Evolutionary conservation across 768 basidiomycete species (phyloP), one percentile per base, ranked within the genome.

Genomic region (Phallus indusiatus): DNA sequence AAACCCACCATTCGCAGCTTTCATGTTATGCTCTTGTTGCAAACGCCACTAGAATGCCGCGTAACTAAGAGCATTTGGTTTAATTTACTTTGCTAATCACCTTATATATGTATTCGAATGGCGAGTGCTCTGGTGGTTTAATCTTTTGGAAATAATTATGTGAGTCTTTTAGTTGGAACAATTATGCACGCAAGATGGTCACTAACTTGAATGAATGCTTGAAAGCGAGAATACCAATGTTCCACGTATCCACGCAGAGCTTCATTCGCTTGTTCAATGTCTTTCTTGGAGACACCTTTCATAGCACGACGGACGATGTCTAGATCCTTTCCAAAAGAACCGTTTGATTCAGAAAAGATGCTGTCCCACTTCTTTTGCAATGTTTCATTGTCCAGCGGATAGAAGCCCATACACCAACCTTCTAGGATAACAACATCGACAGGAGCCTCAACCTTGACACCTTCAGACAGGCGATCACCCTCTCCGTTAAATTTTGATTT

Each of bases 401-500:
- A 77, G 68, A 96, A 97, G 0, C 95, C 94, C 21, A 89, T 82
- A 71, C 86, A 93, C 96, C 96, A 99, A 10, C 96, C 96, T 73
- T 99, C 96, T 53, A 99, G 74, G 53, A 99, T 78, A 53, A 98
- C 86, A 14, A 98, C 74, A 67, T 99, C 91, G 5, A 87, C 61
- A 0, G 78, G 78, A 67, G 75, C 67, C 62, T 73, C 35, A 6
- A 92, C 74, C 1, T 73, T 63, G 1, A 71, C 67, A 16, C 81
- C 79, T 37, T 73, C 72, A 0, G 75, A 72, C 1, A 82, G 66
- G 14, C 95, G 84, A 70, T 98, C 95, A 0, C 95, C 95, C 71
- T 90, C 78, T 1, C 95, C 95, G 42, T 73, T 70, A 66, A 80
- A 82, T 48, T 87, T 69, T 63, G 87, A 88, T 76, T 98, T 98